Evolutionary conservation across 2,329 filamentous ascomycete genomes (phyloP).

Genomic region (Colletotrichum lini): DNA sequence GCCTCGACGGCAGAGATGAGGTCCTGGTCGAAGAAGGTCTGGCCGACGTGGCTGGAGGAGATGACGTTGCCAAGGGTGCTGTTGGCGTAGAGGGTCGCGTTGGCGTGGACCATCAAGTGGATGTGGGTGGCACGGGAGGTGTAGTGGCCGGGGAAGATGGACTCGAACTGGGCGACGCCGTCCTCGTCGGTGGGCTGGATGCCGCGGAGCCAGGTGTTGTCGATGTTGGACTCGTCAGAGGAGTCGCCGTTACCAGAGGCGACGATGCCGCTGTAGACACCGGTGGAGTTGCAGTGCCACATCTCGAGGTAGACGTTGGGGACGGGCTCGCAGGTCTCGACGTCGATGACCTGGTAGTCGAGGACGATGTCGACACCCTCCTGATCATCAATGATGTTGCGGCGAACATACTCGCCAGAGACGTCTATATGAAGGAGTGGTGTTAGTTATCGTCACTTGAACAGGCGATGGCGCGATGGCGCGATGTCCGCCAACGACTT

Average conservation of each 20-base stretch:
- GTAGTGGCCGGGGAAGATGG: constrained; percentile 62
- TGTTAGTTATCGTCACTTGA: neutral
- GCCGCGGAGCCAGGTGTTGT: constrained; percentile 57
- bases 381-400: constrained; percentile 58
- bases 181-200: constrained; percentile 56
- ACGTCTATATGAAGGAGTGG: constrained; percentile 46
- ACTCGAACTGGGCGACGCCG: constrained; percentile 58
- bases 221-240: constrained; percentile 47
- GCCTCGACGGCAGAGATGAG: constrained; percentile 65
- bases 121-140: constrained; percentile 57
- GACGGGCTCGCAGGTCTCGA: constrained; percentile 57
- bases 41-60: constrained; percentile 71
- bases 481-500: constrained; percentile 14
- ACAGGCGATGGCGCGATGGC: neutral
- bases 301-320: constrained; percentile 58
- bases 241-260: constrained; percentile 53
- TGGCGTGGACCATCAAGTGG: constrained; percentile 54
- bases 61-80: constrained; percentile 56
- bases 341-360: constrained; percentile 61
- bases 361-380: constrained; percentile 57
- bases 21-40: constrained; percentile 73
- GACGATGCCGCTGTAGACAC: constrained; percentile 60
- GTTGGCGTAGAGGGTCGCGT: constrained; percentile 51
- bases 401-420: constrained; percentile 55
- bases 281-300: constrained; percentile 62